Conservation (phyloP, 202 grass and related monocot genomes). For the Musa balbisiana region DNA sequence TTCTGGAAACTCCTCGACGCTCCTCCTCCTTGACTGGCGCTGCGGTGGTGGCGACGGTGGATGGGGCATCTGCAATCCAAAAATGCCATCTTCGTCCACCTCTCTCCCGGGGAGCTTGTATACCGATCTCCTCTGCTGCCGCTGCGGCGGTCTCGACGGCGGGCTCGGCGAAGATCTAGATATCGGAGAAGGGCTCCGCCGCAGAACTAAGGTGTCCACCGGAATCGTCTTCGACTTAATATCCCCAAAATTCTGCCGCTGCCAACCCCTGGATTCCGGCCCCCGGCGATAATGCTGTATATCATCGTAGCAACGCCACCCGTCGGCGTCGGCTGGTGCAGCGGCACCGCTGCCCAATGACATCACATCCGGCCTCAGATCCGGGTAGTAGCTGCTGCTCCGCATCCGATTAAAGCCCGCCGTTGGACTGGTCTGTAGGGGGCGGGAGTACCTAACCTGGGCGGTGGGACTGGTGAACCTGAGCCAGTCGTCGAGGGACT, state of each 20-base stretch:
- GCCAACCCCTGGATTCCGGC: conserved; percentile 28
- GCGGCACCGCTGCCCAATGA: neutral
- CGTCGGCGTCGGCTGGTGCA: conserved; percentile 33
- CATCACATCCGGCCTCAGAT: too few species aligned
- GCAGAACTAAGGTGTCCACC: conserved; percentile 54
- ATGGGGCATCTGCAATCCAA: neutral
- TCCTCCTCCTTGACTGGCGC: conserved; percentile 7
- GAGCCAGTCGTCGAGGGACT: neutral
- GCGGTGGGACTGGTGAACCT: neutral
- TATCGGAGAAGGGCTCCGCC: neutral
- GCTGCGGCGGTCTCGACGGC: neutral
- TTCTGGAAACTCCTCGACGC: conserved; percentile 10
- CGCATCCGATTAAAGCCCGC: too few species aligned
- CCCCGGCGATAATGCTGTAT: conserved; percentile 38
- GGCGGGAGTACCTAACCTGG: neutral
- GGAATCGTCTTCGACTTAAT: conserved; percentile 45
- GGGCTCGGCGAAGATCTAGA: too few species aligned
- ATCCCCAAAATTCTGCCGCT: conserved; percentile 17
- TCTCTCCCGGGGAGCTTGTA: conserved; percentile 14
- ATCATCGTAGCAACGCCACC: conserved; percentile 63
- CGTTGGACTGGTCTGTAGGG: too few species aligned
- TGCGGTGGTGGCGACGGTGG: neutral
- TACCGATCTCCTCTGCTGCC: conserved; percentile 5
- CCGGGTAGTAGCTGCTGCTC: too few species aligned
- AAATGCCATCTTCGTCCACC: conserved; percentile 15